phyloP scores from a whole-genome alignment of 2,329 filamentous ascomycete species.

The Erysiphe neolycopersici region DNA sequence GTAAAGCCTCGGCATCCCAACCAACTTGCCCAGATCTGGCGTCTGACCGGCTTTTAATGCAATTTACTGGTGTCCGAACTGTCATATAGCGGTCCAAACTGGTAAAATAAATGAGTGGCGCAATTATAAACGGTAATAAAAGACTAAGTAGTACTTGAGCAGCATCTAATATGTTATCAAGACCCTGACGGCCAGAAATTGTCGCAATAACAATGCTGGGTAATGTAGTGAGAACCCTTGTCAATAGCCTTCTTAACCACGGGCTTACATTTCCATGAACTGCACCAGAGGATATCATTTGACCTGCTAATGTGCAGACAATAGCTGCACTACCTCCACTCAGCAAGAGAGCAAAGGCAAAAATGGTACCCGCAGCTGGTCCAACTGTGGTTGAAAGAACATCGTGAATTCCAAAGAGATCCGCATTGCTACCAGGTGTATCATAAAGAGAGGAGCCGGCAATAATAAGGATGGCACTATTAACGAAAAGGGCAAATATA shows the following conservation, averaged over 20 bases:
- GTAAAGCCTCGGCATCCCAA: neutral
- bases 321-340: slow-evolving; percentile 60
- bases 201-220: slow-evolving; percentile 61
- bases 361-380: slow-evolving; percentile 49
- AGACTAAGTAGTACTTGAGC: slow-evolving; percentile 53
- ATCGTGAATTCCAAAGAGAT: slow-evolving; percentile 58
- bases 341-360: slow-evolving; percentile 51
- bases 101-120: slow-evolving; percentile 63
- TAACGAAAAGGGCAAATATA: slow-evolving; percentile 60
- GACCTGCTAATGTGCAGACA: slow-evolving; percentile 64
- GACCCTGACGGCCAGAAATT: slow-evolving; percentile 39
- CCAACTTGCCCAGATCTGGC: neutral
- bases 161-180: slow-evolving; percentile 43
- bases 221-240: slow-evolving; percentile 50
- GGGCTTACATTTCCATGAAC: slow-evolving; percentile 46
- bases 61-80: slow-evolving; percentile 1
- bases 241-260: slow-evolving; percentile 53
- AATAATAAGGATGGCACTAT: slow-evolving; percentile 56
- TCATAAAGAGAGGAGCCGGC: slow-evolving; percentile 48
- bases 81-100: slow-evolving; percentile 56
- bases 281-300: slow-evolving; percentile 67
- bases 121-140: slow-evolving; percentile 55
- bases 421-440: slow-evolving; percentile 31
- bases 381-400: slow-evolving; percentile 39
- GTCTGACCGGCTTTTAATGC: neutral